phyloP scores from a whole-genome alignment of 2,329 filamentous ascomycete genomes.

The Sporothrix phasma region DNA sequence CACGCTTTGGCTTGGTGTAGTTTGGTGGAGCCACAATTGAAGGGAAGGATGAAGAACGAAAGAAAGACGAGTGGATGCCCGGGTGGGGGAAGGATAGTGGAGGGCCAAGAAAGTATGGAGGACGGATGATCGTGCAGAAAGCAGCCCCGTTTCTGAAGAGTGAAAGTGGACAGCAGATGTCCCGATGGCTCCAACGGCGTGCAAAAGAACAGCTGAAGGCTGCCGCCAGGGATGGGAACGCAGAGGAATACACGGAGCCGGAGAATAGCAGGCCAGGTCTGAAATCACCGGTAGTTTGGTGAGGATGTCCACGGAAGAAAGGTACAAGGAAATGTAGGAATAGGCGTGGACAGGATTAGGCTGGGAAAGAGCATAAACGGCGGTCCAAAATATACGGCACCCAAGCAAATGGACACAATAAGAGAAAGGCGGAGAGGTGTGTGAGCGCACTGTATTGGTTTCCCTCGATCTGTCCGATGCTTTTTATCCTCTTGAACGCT shows the following conservation, averaged over 20 bases:
- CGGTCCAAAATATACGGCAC: too few species aligned
- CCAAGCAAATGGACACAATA: too few species aligned
- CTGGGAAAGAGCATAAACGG: not conserved
- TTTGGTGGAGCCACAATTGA: not conserved
- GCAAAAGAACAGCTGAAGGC: slow-evolving; percentile 15
- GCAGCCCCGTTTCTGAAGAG: slow-evolving; percentile 5
- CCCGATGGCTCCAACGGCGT: not conserved
- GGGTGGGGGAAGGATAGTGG: not conserved
- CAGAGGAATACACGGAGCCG: not conserved
- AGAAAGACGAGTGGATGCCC: too few species aligned
- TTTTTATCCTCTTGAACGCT: too few species aligned
- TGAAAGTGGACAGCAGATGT: not conserved
- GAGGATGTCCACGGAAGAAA: not conserved
- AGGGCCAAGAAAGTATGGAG: not conserved
- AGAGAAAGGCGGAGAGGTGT: not conserved
- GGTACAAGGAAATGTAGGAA: too few species aligned
- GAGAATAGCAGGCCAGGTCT: not conserved
- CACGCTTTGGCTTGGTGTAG: not conserved
- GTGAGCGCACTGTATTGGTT: too few species aligned
- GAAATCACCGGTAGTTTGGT: not conserved
- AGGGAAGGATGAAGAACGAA: not conserved
- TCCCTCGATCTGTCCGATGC: too few species aligned
- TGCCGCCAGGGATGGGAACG: slow-evolving; percentile 12
- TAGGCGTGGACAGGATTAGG: not conserved
- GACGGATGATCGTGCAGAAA: slow-evolving; percentile 4